These are phyloP conservation scores for Perkinsus marinus DNA, from an alignment of 169 alveolate species.

Conservation along the genomic window DNA sequence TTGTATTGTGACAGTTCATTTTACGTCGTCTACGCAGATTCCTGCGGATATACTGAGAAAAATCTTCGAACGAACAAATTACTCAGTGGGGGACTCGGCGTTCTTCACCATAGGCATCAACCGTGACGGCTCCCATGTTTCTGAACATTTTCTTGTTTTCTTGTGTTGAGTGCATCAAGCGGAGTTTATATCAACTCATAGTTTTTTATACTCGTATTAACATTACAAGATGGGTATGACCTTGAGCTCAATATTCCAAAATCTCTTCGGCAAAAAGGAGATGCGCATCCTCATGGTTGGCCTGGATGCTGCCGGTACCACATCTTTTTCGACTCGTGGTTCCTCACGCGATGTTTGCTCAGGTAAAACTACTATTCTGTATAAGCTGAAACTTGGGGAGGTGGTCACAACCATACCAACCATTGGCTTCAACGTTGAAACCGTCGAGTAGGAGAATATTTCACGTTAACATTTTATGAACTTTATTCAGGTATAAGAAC, in stretches of 20 bases:
- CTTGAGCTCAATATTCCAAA: slow-evolving; percentile 52
- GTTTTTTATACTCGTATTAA: no score
- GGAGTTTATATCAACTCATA: no score
- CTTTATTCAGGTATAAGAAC: slow-evolving; percentile 72
- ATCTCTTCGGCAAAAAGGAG: slow-evolving; percentile 74
- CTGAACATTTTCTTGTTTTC: no score
- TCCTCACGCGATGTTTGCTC: neutral
- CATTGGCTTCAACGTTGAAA: slow-evolving; percentile 86
- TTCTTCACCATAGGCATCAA: no score
- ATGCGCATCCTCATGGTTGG: slow-evolving; percentile 89
- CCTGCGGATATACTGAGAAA: no score
- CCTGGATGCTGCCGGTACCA: slow-evolving; percentile 79
- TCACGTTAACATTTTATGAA: no score
- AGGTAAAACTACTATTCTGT: slow-evolving; percentile 90
- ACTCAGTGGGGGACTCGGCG: no score
- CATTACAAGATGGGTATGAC: slow-evolving; percentile 55
- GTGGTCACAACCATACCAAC: slow-evolving; percentile 88
- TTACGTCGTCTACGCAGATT: no score
- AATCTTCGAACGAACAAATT: no score
- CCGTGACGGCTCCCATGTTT: no score
- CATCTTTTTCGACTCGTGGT: neutral
- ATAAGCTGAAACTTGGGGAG: slow-evolving; percentile 84
- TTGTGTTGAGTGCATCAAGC: no score
- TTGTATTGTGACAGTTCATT: no score
- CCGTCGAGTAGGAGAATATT: slow-evolving; percentile 44